Conservation (phyloP, 768 basidiomycete species). For the Baorangia bicolor region DNA sequence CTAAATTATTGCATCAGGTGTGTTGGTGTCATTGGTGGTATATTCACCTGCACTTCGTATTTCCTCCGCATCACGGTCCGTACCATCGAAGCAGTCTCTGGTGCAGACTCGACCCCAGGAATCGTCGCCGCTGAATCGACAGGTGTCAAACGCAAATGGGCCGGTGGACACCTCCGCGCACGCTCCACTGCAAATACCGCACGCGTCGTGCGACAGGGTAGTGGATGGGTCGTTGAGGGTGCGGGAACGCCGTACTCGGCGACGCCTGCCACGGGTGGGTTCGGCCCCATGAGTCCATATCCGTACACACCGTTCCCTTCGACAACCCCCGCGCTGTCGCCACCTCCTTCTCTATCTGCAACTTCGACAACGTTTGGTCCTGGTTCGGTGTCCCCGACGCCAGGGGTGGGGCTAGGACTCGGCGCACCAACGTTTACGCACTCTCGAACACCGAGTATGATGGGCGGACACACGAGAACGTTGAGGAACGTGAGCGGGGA, state of each 20-base stretch:
- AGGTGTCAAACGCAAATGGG: slow-evolving; percentile 68
- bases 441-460: slow-evolving; percentile 20
- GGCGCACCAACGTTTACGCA: slow-evolving; percentile 25
- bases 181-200: slow-evolving; percentile 38
- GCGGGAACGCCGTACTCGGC: slow-evolving; percentile 34
- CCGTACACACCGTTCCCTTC: slow-evolving; percentile 34
- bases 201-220: slow-evolving; percentile 55
- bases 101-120: slow-evolving; percentile 48
- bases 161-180: slow-evolving; percentile 60
- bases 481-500: slow-evolving; percentile 16
- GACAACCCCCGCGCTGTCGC: not conserved
- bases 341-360: slow-evolving; percentile 8
- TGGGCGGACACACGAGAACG: slow-evolving; percentile 6
- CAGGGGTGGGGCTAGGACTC: slow-evolving; percentile 31
- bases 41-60: slow-evolving; percentile 83
- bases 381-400: slow-evolving; percentile 27
- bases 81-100: slow-evolving; percentile 64
- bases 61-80: slow-evolving; percentile 63
- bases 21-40: slow-evolving; percentile 91
- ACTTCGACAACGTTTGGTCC: slow-evolving; percentile 34
- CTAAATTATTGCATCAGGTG: slow-evolving; percentile 39
- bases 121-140: slow-evolving; percentile 67
- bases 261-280: slow-evolving; percentile 35
- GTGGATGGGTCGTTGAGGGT: slow-evolving; percentile 60
- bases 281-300: slow-evolving; percentile 28